Base-by-base conservation (phyloP, 352 stramenopile species). In the Globisporangium cederbergense region DNA sequence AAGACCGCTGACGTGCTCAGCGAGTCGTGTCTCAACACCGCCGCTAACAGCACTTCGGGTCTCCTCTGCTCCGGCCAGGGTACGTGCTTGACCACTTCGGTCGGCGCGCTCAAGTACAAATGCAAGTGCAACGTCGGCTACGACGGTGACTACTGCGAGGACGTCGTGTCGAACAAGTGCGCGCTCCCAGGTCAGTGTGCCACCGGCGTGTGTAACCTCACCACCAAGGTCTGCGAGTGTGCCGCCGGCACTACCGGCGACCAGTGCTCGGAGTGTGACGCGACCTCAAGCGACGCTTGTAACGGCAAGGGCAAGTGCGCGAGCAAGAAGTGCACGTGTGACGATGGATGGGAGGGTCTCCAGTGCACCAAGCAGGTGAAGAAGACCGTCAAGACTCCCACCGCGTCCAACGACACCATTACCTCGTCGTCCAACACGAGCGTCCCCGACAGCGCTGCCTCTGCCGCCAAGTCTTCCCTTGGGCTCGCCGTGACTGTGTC, bases 71-170 rank as follows among this genome's bases (percentile, higher is more conserved):
- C 67, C 9, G 79, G 83, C 45, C 83, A 90, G 60, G 83, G 83
- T 45, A 90, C 83, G 53, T 92, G 83, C 56, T 51, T 83, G 16
- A 73, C 80, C 3, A 71, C 76, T 32, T 56, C 54, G 0, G 60
- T 76, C 0, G 81, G 64, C 22, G 78, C 68, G 52, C 68, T 84
- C 56, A 62, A 74, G 45, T 92, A 90, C 75, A 77, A 67, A 46
- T 92, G 83, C 72, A 76, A 73, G 45, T 92, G 81, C 75, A 90
- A 89, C 67, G 56, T 79, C n/a, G 83, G 83, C 50, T 92, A 92
- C 81, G 86, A 73, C 45, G 78, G 78, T 4, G 67, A 78, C 59
- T 78, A 73, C 59, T 90, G 81, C 54, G 73, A 86, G 46, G 63
- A 64, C 6, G 76, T 87, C n/a, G 73, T 81, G 54, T 89, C 81